phyloP scores from a whole-genome alignment of 441 rosid species.

The Erodium trifolium region DNA sequence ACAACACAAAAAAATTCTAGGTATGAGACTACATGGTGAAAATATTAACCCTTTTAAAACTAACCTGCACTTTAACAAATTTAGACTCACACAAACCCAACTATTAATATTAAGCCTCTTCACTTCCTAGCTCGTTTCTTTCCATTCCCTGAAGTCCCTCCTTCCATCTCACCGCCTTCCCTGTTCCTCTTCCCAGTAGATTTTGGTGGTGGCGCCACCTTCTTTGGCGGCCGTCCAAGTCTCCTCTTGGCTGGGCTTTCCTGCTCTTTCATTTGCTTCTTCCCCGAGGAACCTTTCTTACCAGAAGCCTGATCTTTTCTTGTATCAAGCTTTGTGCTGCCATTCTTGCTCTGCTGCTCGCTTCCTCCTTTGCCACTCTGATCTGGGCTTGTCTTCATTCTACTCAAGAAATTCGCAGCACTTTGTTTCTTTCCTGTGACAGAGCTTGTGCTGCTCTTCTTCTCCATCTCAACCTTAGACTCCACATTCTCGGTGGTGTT shows the following conservation, averaged over 20 bases:
- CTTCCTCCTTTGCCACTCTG: no score
- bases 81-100: no score
- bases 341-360: slow-evolving; percentile 28
- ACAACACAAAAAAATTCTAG: no score
- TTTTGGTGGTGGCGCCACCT: slow-evolving; percentile 16
- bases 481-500: slow-evolving; percentile 25
- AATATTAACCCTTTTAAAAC: background rate
- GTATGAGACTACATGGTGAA: no score
- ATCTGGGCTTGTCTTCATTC: slow-evolving; percentile 33
- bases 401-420: slow-evolving; percentile 39
- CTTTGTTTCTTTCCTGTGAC: slow-evolving; percentile 30
- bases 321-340: slow-evolving; percentile 20
- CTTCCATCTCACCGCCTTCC: slow-evolving; percentile 25
- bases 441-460: slow-evolving; percentile 13
- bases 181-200: slow-evolving; percentile 21
- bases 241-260: slow-evolving; percentile 24
- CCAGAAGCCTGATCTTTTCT: slow-evolving; percentile 19
- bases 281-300: slow-evolving; percentile 18
- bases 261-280: slow-evolving; percentile 16
- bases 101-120: background rate
- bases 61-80: no score
- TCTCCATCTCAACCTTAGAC: slow-evolving; percentile 25
- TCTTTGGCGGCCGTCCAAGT: slow-evolving; percentile 19
- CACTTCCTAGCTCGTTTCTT: slow-evolving; percentile 37
- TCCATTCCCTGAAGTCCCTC: background rate